These are phyloP conservation scores for Moelleriella libera DNA, from an alignment of 2,329 filamentous ascomycete genomes.

Conservation along the genomic window DNA sequence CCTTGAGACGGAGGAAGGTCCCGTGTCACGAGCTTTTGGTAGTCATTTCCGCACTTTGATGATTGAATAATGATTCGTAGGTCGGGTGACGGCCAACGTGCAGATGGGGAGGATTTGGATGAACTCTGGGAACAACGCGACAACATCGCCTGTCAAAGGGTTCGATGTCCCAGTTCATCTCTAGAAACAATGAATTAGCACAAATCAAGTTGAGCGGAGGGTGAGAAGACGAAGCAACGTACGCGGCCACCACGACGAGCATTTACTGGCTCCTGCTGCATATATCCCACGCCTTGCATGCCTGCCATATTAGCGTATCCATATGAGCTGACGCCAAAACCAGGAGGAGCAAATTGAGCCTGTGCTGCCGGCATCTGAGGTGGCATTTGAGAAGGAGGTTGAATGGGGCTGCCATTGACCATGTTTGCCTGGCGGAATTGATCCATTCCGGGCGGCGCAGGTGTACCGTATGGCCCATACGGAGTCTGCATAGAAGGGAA, in stretches of 20 bases:
- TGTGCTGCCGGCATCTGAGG: constrained; percentile 27
- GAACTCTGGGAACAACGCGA: neutral
- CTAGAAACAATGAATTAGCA: neutral
- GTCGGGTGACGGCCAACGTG: too few species aligned
- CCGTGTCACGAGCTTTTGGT: too few species aligned
- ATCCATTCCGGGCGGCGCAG: constrained; percentile 32
- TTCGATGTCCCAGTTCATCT: neutral
- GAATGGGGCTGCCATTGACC: constrained; percentile 36
- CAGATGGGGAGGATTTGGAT: too few species aligned
- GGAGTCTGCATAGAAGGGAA: constrained; percentile 42
- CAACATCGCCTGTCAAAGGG: neutral
- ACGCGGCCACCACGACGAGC: constrained; percentile 41
- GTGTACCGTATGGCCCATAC: constrained; percentile 36
- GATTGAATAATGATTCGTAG: too few species aligned
- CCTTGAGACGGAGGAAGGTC: too few species aligned
- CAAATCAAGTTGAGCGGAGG: neutral
- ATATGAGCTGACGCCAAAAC: constrained; percentile 30
- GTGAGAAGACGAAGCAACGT: constrained; percentile 16
- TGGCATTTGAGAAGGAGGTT: constrained; percentile 23
- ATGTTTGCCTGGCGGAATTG: constrained; percentile 40
- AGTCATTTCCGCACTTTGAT: too few species aligned
- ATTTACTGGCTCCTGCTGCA: constrained; percentile 40
- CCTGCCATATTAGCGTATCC: constrained; percentile 35
- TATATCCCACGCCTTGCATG: constrained; percentile 31
- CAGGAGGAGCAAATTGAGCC: constrained; percentile 32